phyloP scores from a whole-genome alignment of 2,329 filamentous ascomycete species.

The Stagonosporopsis cucurbitacearum region DNA sequence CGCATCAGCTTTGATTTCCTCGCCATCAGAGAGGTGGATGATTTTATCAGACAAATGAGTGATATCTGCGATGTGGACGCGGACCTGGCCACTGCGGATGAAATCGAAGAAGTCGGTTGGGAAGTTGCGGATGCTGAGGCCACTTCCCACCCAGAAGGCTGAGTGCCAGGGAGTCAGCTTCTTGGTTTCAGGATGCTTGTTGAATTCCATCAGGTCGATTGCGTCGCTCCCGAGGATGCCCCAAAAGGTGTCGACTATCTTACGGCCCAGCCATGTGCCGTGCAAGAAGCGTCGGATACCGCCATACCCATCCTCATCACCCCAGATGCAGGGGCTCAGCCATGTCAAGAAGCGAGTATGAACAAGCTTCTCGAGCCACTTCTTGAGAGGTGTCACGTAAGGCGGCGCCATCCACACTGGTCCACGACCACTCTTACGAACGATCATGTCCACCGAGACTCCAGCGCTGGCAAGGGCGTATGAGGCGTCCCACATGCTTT shows the following conservation, averaged over 20 bases:
- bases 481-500: slow-evolving; percentile 69
- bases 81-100: slow-evolving; percentile 60
- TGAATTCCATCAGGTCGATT: slow-evolving; percentile 55
- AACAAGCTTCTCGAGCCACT: slow-evolving; percentile 71
- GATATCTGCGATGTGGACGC: slow-evolving; percentile 63
- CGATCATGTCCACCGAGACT: slow-evolving; percentile 65
- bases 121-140: slow-evolving; percentile 68
- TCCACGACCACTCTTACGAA: slow-evolving; percentile 65
- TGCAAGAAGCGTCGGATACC: slow-evolving; percentile 64
- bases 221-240: slow-evolving; percentile 62
- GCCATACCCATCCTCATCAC: slow-evolving; percentile 65
- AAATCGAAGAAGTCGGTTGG: slow-evolving; percentile 63
- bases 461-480: slow-evolving; percentile 63
- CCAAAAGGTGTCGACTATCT: slow-evolving; percentile 65
- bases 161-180: slow-evolving; percentile 53
- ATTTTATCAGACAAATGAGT: slow-evolving; percentile 55
- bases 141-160: slow-evolving; percentile 61
- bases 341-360: slow-evolving; percentile 72
- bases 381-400: slow-evolving; percentile 71
- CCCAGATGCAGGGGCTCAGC: slow-evolving; percentile 79
- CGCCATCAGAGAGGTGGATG: slow-evolving; percentile 59
- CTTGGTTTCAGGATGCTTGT: slow-evolving; percentile 50
- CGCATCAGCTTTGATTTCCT: slow-evolving; percentile 55
- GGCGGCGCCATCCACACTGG: slow-evolving; percentile 66
- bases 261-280: slow-evolving; percentile 62